Evolutionary conservation across 345 rosid species (phyloP), one percentile per base, ranked within the genome.

Genomic region (Garcia nutans): DNA sequence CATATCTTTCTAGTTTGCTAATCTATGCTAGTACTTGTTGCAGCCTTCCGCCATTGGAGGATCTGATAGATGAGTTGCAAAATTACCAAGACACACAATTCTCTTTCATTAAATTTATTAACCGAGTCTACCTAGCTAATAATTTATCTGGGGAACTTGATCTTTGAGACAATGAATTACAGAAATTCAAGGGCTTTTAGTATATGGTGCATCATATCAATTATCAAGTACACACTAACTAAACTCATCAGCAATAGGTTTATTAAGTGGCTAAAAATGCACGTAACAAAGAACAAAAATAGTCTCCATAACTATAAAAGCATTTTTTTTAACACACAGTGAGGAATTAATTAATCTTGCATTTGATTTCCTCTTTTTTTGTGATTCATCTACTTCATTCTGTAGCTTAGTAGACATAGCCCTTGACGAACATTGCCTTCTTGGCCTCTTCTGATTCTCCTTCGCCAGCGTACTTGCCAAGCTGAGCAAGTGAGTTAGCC

Each of bases 381-480:
- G 71, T 81, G 37, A 68, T n/a, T 47, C 44, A 63, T 79, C 77
- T 73, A 73, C 65, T 64, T 50, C 68, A 58, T 66, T 75, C 68
- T 68, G 50, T 73, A 49, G 65, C 79, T 85, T 82, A 93, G 84
- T 93, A 93, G 64, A 78, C 82, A 77, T 94, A 94, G 73, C 89
- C 97, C 88, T 94, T 92, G 76, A 94, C 98, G 75, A 89, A 92
- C 96, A 92, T 89, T 70, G 92, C 98, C 73, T 90, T 77, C 88
- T 92, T 94, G 74, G 98, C 98, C 78, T 94, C 96, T 65, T 94
- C 97, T 11, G 98, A 89, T 81, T 94, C 98, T 57, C 94, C 97
- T 74, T 91, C 92, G 0, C 97, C 94, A 0, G 91, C 87, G 92
- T 92, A 94, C 78, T 94, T 92, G 42, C 98, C 98, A 13, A 92